phyloP scores from a whole-genome alignment of 805 yeast genomes.

The Candida andamanensis region DNA sequence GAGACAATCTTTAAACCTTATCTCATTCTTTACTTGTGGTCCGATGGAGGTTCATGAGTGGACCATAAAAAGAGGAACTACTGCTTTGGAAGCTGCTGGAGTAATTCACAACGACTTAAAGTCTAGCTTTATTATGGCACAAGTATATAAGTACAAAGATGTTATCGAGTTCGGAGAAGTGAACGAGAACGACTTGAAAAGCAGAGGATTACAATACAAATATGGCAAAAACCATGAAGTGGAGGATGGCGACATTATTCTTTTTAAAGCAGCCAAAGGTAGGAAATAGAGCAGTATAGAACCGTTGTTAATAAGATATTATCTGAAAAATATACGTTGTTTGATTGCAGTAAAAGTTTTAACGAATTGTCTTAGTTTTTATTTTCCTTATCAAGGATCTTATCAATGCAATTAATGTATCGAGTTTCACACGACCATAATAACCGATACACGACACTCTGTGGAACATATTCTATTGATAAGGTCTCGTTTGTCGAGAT shows the following conservation, averaged over 20 bases:
- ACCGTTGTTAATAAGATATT: no score
- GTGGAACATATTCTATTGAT: no score
- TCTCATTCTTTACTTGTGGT: constrained; percentile 86
- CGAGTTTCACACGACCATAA: no score
- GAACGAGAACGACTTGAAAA: constrained; percentile 46
- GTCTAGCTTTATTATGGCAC: constrained; percentile 75
- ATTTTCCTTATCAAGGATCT: no score
- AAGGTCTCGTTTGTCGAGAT: no score
- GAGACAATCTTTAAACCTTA: constrained; percentile 64
- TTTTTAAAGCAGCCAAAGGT: constrained; percentile 70
- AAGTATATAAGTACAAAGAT: constrained; percentile 66
- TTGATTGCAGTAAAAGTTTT: no score
- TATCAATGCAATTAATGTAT: no score
- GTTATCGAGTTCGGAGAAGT: constrained; percentile 32
- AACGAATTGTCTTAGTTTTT: no score
- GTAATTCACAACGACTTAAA: constrained; percentile 82
- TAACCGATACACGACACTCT: no score
- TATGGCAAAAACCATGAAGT: constrained; percentile 76
- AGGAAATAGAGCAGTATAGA: no score
- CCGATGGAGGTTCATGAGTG: constrained; percentile 82
- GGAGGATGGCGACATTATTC: constrained; percentile 79
- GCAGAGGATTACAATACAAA: constrained; percentile 54
- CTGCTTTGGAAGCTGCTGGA: constrained; percentile 88
- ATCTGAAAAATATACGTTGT: no score
- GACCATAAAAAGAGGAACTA: constrained; percentile 71